These are phyloP conservation scores for Arabis alpina DNA, from an alignment of 345 rosid genomes.

Conservation along the genomic window DNA sequence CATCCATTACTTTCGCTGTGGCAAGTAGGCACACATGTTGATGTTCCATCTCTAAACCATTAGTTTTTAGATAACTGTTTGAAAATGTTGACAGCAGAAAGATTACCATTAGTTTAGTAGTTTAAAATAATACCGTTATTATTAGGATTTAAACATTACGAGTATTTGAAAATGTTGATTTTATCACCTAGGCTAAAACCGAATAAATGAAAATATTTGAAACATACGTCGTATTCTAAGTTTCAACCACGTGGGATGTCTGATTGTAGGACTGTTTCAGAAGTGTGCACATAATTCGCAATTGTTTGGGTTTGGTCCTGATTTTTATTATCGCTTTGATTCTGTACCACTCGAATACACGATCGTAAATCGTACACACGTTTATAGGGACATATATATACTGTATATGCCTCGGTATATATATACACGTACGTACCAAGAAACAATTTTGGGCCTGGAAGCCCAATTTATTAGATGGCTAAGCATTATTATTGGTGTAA, in stretches of 20 bases:
- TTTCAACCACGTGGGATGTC: conserved; percentile 31
- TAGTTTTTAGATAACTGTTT: neutral
- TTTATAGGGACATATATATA: no score
- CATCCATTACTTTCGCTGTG: conserved; percentile 3
- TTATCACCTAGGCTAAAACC: neutral
- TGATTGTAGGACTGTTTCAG: conserved; percentile 1
- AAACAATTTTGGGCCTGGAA: no score
- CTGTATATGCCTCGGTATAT: no score
- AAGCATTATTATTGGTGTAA: no score
- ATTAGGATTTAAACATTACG: neutral
- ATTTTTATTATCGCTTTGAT: neutral
- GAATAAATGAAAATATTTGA: neutral
- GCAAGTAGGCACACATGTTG: conserved; percentile 28
- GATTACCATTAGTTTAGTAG: neutral
- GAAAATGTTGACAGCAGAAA: neutral
- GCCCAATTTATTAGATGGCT: no score
- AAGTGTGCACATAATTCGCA: conserved; percentile 9
- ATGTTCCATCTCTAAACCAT: neutral
- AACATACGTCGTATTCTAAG: neutral
- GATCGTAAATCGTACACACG: no score
- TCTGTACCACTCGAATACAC: neutral
- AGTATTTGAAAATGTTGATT: neutral
- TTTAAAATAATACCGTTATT: no score
- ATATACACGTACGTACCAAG: neutral
- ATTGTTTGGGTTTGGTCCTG: neutral